Evolutionary conservation across 768 basidiomycete genomes (phyloP).

Genomic region (Trametes gibbosa): DNA sequence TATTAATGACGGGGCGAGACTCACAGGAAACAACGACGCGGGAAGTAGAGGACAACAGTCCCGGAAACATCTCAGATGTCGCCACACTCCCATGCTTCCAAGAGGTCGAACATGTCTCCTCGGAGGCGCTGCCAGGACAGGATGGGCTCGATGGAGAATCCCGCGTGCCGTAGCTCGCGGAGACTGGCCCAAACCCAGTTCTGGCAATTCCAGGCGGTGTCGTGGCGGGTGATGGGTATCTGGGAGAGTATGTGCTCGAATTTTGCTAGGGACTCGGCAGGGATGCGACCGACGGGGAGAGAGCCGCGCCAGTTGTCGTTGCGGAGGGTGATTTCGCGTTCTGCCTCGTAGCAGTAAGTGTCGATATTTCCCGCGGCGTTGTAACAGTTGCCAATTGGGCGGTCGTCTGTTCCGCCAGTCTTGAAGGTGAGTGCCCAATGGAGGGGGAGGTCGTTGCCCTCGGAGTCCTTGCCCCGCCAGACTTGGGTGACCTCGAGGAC

Average conservation of each 20-base stretch:
- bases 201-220: constrained; percentile 21
- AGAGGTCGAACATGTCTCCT: constrained; percentile 10
- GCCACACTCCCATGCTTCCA: constrained; percentile 22
- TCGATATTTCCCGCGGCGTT: constrained; percentile 20
- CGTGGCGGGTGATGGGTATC: constrained; percentile 17
- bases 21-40: not conserved
- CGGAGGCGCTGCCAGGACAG: constrained; percentile 12
- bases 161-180: constrained; percentile 13
- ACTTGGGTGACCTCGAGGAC: constrained; percentile 17
- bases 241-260: constrained; percentile 19
- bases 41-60: not conserved
- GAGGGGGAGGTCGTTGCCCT: constrained; percentile 15
- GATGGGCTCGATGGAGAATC: constrained; percentile 5
- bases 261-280: constrained; percentile 8
- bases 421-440: constrained; percentile 23
- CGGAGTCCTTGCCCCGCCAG: constrained; percentile 19
- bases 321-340: constrained; percentile 10
- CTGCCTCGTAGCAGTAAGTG: constrained; percentile 18
- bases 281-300: constrained; percentile 17
- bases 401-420: constrained; percentile 13
- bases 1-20: not conserved
- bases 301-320: constrained; percentile 17
- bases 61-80: constrained; percentile 14
- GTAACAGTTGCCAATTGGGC: constrained; percentile 14
- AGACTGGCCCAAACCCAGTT: constrained; percentile 21